A percentile compares a stretch with the other conserved stretches of the same genome.
Conservation (phyloP, 1,284 basidiomycete genomes). For the Golubevia sp. region DNA sequence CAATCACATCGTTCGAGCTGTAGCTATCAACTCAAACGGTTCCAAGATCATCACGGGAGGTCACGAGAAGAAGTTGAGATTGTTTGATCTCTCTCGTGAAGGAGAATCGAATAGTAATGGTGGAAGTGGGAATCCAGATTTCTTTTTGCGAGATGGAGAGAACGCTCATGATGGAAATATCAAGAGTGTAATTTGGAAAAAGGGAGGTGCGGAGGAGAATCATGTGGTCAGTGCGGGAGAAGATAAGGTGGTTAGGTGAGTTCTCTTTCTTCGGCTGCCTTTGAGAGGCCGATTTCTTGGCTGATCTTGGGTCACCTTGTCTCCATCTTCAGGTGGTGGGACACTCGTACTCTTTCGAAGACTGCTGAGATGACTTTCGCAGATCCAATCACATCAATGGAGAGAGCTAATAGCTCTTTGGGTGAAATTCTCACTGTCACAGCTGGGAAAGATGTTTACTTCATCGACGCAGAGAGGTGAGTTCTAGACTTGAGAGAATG, state of each 20-base stretch:
- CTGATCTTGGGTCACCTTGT: neutral
- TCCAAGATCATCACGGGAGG: conserved; percentile 84
- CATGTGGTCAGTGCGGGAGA: conserved; percentile 84
- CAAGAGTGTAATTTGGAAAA: conserved; percentile 88
- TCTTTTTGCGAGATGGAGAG: conserved; percentile 10
- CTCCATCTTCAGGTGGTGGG: conserved; percentile 83
- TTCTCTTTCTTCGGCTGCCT: conserved; percentile 6
- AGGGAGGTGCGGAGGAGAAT: conserved; percentile 70
- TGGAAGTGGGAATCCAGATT: conserved; percentile 6
- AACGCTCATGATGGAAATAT: conserved; percentile 79
- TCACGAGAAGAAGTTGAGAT: conserved; percentile 94
- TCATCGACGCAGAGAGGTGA: conserved; percentile 67
- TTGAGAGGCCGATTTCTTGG: neutral
- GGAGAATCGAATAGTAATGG: conserved; percentile 16
- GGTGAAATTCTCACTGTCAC: conserved; percentile 87
- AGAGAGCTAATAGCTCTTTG: conserved; percentile 72
- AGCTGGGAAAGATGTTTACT: conserved; percentile 86
- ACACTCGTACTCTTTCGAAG: conserved; percentile 76
- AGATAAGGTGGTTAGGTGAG: conserved; percentile 85
- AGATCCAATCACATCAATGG: conserved; percentile 88
- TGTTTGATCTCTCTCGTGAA: conserved; percentile 80
- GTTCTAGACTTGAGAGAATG: conserved; percentile 12
- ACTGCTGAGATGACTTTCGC: conserved; percentile 76
- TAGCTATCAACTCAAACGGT: conserved; percentile 76
- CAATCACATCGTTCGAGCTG: conserved; percentile 95